These are phyloP conservation scores for Ceriops decandra DNA, from an alignment of 345 rosid species.

Conservation along the genomic window DNA sequence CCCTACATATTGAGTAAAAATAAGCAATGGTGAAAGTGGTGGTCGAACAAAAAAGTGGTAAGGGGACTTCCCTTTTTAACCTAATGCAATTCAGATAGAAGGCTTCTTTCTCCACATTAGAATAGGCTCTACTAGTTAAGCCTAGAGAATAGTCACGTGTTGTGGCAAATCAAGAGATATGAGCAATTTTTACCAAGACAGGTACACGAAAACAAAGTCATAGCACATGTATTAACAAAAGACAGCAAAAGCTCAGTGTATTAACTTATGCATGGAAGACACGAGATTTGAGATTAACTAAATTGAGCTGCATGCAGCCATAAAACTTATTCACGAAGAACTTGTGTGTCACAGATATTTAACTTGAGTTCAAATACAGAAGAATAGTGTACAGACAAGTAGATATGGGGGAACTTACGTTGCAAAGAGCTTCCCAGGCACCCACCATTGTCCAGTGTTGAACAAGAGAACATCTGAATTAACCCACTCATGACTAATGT, in stretches of 20 bases:
- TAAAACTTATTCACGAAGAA: slow-evolving; percentile 4
- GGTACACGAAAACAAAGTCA: no score
- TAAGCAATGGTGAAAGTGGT: no score
- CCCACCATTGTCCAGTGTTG: slow-evolving; percentile 98
- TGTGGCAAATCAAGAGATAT: no score
- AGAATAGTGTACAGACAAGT: slow-evolving; percentile 6
- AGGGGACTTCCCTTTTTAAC: no score
- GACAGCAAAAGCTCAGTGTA: not conserved
- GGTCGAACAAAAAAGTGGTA: no score
- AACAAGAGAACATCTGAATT: slow-evolving; percentile 74
- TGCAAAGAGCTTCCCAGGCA: slow-evolving; percentile 87
- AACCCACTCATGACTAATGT: slow-evolving; percentile 64
- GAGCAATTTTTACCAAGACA: no score
- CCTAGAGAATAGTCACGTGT: no score
- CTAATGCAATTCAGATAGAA: no score
- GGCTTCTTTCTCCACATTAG: no score
- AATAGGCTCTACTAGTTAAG: no score
- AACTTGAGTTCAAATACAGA: not conserved
- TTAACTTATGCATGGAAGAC: not conserved
- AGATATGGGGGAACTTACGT: slow-evolving; percentile 48
- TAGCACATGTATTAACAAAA: not conserved
- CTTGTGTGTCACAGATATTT: not conserved
- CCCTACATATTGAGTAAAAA: no score
- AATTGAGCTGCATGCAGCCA: not conserved
- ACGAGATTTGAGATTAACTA: not conserved